Evolutionary conservation across 345 rosid genomes (phyloP).

Genomic region (Reutealis trisperma): DNA sequence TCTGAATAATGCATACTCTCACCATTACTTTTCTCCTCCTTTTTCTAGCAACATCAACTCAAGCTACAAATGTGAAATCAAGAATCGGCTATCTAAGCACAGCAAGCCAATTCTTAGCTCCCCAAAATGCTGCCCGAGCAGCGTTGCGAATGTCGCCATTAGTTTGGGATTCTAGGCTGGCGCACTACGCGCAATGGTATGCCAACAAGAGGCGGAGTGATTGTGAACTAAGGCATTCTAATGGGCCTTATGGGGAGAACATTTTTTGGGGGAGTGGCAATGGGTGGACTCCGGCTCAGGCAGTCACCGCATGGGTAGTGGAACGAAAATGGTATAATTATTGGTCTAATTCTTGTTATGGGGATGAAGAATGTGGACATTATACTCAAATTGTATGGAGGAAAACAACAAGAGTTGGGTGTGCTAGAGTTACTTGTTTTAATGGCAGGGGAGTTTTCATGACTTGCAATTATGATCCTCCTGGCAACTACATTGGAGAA

Average conservation of each 20-base stretch:
- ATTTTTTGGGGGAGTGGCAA: slow-evolving; percentile 93
- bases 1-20: slow-evolving; percentile 17
- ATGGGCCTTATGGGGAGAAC: slow-evolving; percentile 88
- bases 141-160: slow-evolving; percentile 50
- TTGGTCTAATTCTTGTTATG: slow-evolving; percentile 57
- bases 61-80: neutral
- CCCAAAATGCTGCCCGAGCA: slow-evolving; percentile 68
- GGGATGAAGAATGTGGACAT: slow-evolving; percentile 73
- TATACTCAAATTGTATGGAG: slow-evolving; percentile 93
- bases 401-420: slow-evolving; percentile 58
- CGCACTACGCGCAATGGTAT: slow-evolving; percentile 57
- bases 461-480: slow-evolving; percentile 93
- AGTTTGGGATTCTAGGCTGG: slow-evolving; percentile 58
- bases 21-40: slow-evolving; percentile 20
- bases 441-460: slow-evolving; percentile 71
- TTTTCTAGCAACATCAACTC: slow-evolving; percentile 16
- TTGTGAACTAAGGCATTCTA: slow-evolving; percentile 69
- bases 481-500: slow-evolving; percentile 87
- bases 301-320: slow-evolving; percentile 61
- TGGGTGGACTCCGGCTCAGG: slow-evolving; percentile 69
- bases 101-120: slow-evolving; percentile 53
- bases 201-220: slow-evolving; percentile 64
- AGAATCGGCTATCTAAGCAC: neutral
- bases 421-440: slow-evolving; percentile 58
- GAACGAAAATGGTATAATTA: slow-evolving; percentile 60